Evolutionary conservation across 1,284 basidiomycete genomes (phyloP).

Genomic region (Naganishia albida): DNA sequence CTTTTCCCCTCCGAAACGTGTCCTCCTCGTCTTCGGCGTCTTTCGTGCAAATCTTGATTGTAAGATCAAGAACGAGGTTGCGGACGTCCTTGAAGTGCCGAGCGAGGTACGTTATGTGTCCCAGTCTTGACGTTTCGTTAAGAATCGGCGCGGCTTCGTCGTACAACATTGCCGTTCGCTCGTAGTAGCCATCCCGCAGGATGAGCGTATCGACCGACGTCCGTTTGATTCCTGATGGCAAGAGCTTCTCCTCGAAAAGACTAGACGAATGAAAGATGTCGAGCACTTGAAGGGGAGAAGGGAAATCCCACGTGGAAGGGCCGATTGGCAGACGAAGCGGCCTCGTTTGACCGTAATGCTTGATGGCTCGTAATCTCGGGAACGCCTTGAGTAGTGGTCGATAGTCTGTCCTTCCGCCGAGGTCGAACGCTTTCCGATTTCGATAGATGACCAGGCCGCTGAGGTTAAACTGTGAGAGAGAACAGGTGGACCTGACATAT

Average conservation of each 20-base stretch:
- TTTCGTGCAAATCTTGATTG: too few species aligned
- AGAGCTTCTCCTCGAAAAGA: neutral
- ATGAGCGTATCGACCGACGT: conserved; percentile 2
- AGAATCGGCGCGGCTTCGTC: neutral
- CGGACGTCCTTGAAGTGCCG: neutral
- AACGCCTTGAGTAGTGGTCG: neutral
- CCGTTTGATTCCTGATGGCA: neutral
- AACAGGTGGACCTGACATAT: too few species aligned
- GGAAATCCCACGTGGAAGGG: neutral
- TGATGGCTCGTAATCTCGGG: neutral
- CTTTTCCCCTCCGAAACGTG: neutral
- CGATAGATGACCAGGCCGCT: neutral
- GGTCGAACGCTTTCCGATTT: neutral
- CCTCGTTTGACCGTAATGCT: neutral
- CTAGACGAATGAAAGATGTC: neutral
- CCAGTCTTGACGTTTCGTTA: neutral
- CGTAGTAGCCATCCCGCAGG: neutral
- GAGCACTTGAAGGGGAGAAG: neutral
- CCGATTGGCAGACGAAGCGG: neutral
- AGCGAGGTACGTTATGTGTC: neutral
- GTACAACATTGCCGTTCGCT: neutral
- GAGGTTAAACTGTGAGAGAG: too few species aligned
- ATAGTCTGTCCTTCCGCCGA: neutral
- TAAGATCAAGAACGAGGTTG: neutral
- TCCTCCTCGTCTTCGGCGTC: too few species aligned